phyloP scores from a whole-genome alignment of 1,284 basidiomycete genomes.

The Fistulinella staudtii region DNA sequence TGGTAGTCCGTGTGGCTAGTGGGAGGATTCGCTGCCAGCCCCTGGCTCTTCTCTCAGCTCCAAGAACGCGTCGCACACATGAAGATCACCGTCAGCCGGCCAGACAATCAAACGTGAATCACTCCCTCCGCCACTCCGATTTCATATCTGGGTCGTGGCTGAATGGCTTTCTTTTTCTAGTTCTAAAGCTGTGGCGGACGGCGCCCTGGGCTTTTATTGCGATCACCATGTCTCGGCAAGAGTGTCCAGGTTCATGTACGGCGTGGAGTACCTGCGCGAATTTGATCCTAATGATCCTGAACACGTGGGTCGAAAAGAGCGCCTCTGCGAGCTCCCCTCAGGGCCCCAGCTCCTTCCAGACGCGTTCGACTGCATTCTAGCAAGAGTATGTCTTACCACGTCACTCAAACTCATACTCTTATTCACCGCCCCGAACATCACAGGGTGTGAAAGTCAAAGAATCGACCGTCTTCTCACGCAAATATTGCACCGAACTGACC shows the following conservation, averaged over 20 bases:
- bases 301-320: slow-evolving; percentile 57
- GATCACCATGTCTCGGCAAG: slow-evolving; percentile 77
- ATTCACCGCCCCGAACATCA: slow-evolving; percentile 6
- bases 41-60: slow-evolving; percentile 71
- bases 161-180: slow-evolving; percentile 33
- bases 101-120: slow-evolving; percentile 69
- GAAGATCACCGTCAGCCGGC: slow-evolving; percentile 61
- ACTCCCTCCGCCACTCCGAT: slow-evolving; percentile 9
- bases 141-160: slow-evolving; percentile 1
- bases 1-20: slow-evolving; percentile 69
- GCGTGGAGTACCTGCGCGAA: slow-evolving; percentile 71
- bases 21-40: slow-evolving; percentile 75
- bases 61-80: slow-evolving; percentile 57
- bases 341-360: slow-evolving; percentile 70
- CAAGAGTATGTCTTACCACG: slow-evolving; percentile 43
- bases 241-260: slow-evolving; percentile 75
- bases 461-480: slow-evolving; percentile 71
- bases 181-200: slow-evolving; percentile 77
- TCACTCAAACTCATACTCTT: slow-evolving; percentile 2
- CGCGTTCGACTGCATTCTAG: slow-evolving; percentile 75
- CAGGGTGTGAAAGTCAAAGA: slow-evolving; percentile 72
- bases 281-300: slow-evolving; percentile 62
- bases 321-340: slow-evolving; percentile 69
- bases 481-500: slow-evolving; percentile 77
- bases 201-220: slow-evolving; percentile 76